A percentile compares a stretch with the other conserved stretches of the same genome.
These are phyloP conservation scores for Eucalyptus tenuipes DNA, from an alignment of 345 rosid genomes.

Conservation along the genomic window DNA sequence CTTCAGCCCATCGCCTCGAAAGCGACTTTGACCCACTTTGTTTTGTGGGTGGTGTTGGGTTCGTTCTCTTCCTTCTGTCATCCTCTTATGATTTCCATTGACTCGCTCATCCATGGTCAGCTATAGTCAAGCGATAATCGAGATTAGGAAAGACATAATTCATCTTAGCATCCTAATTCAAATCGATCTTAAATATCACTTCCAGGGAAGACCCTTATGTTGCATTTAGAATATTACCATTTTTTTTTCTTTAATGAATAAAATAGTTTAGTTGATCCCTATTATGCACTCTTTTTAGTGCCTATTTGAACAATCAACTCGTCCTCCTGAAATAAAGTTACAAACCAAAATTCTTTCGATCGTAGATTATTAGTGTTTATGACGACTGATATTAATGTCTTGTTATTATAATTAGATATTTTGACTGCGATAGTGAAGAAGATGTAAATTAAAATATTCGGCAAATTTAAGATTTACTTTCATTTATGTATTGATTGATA, in stretches of 20 bases:
- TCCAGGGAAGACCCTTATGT: neutral
- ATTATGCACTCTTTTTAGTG: neutral
- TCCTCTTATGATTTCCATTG: neutral
- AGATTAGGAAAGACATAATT: neutral
- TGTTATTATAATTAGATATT: too few species aligned
- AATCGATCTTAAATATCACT: too few species aligned
- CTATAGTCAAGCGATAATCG: neutral
- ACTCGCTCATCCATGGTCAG: neutral
- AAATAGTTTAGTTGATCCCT: neutral
- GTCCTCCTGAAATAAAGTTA: fast-evolving
- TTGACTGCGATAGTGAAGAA: neutral
- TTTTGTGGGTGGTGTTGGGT: neutral
- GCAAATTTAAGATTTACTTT: neutral
- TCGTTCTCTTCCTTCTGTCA: neutral
- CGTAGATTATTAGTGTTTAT: fast-evolving
- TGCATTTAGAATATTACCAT: too few species aligned
- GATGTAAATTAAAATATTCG: neutral
- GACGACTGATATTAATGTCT: fast-evolving
- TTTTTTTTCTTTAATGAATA: neutral
- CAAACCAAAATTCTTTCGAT: neutral
- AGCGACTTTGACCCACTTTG: neutral
- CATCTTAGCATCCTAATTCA: neutral
- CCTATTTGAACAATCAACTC: neutral
- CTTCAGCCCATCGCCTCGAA: neutral
- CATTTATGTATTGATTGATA: too few species aligned